Evolutionary conservation across 1,284 basidiomycete species (phyloP).

Genomic region (Cutaneotrichosporon mucoides): DNA sequence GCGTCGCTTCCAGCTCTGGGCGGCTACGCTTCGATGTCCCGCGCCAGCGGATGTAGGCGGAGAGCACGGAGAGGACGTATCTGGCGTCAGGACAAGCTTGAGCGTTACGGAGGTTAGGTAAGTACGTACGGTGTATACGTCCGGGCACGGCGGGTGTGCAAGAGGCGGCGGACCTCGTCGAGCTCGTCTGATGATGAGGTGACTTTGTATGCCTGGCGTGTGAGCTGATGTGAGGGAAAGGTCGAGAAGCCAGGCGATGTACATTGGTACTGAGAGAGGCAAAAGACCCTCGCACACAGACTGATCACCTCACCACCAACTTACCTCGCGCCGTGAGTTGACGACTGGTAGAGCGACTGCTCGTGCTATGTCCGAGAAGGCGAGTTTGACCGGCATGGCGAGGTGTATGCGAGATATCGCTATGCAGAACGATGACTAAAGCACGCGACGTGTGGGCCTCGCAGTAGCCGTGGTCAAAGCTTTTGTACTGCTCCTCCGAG

Average conservation of each 20-base stretch:
- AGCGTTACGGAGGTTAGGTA: neutral
- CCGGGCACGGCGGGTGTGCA: neutral
- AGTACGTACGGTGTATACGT: neutral
- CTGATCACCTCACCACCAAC: no score
- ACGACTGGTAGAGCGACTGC: neutral
- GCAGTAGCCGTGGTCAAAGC: no score
- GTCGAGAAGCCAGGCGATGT: no score
- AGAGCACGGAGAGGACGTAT: slow-evolving; percentile 5
- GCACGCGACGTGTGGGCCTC: no score
- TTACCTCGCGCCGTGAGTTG: neutral
- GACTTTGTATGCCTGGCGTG: neutral
- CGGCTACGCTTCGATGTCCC: neutral
- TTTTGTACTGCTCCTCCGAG: no score
- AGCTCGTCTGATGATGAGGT: neutral
- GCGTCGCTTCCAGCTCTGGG: neutral
- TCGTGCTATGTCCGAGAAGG: neutral
- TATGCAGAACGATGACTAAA: no score
- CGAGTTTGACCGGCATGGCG: slow-evolving; percentile 3
- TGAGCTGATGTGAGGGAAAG: no score
- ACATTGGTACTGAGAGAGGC: no score
- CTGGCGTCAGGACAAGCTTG: neutral
- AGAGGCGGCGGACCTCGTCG: neutral
- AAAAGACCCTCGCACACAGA: no score
- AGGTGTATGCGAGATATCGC: no score
- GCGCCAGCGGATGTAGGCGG: neutral